Evolutionary conservation across 2,329 filamentous ascomycete genomes (phyloP), one percentile per base, ranked within the genome.

Genomic region (Ophiostoma ulmi): DNA sequence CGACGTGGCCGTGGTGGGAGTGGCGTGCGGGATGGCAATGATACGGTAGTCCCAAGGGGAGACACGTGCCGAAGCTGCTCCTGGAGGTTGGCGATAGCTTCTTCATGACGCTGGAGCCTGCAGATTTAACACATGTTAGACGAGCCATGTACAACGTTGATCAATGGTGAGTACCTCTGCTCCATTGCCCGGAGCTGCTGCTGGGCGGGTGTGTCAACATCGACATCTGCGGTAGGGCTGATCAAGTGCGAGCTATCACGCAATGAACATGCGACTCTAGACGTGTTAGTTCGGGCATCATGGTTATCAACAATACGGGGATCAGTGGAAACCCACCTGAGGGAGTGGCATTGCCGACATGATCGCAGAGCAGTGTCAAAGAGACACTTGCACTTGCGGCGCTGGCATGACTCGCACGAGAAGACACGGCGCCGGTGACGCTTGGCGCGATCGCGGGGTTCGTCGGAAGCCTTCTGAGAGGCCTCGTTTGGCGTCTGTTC

Each of bases 121-220:
- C 17, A 22, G 36, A 20, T 41, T 8, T 39, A 20, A 65, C 35
- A 22, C 8, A 22, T 10, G 61, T 64, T 36, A 64, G 58, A 31
- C 14, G 26, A 36, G 31, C 31, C 13, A 20, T 58, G 52, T 11
- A 64, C 20, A 65, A 26, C 5, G 11, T 1, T 63, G 11, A 20
- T 35, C 14, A 14, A 8, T 6, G 5, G 58, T 5, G 5, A 39
- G 20, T 20, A 65, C 63, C 63, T 65, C 38, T 67, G 38, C 65
- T 67, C 65, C 65, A 67, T 67, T 17, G 65, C 39, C n/a, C 65
- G 65, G n/a, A 67, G 38, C 65, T 67, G 65, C 65, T 48, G 39
- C 39, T 67, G 65, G 10, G 65, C 17, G 26, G 65, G 11, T 31
- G 38, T 48, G 38, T 67, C 65, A 5, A 41, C n/a, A 48, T 67